Evolutionary conservation across 345 rosid genomes (phyloP).

Genomic region (Hevea brasiliensis): DNA sequence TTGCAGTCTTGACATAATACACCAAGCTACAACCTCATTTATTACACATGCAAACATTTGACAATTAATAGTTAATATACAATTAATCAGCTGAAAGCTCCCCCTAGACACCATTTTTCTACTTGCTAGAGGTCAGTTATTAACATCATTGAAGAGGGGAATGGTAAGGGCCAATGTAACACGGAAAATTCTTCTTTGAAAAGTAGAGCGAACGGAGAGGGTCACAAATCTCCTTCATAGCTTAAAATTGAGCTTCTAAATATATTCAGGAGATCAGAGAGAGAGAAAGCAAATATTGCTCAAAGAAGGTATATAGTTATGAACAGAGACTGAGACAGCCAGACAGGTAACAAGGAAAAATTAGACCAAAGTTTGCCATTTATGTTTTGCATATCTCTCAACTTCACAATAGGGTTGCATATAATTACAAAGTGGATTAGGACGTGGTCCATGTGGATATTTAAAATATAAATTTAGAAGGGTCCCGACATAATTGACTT

Average conservation of each 20-base stretch:
- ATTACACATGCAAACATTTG: not conserved
- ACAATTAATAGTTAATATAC: not conserved
- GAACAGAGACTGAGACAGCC: not conserved
- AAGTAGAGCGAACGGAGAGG: not conserved
- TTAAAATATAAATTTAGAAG: conserved; percentile 1
- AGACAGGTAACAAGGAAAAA: not conserved
- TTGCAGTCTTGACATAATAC: not conserved
- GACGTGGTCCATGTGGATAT: not conserved
- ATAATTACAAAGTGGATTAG: not conserved
- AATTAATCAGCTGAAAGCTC: not conserved
- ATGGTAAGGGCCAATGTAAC: not conserved
- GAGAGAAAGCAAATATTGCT: not conserved
- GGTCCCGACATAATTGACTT: not conserved
- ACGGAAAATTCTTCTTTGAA: not conserved
- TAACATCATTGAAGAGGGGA: not conserved
- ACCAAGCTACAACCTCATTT: not conserved
- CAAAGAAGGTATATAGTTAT: not conserved
- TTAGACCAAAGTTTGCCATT: not conserved
- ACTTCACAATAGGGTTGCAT: not conserved
- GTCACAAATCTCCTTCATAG: not conserved
- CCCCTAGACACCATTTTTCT: not conserved
- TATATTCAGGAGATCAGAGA: not conserved
- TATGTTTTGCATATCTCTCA: not conserved
- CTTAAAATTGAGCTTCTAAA: not conserved
- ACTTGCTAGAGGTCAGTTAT: not conserved